Evolutionary conservation across 164 flowering plant species (phyloP).

Genomic region (Annona squamosa): DNA sequence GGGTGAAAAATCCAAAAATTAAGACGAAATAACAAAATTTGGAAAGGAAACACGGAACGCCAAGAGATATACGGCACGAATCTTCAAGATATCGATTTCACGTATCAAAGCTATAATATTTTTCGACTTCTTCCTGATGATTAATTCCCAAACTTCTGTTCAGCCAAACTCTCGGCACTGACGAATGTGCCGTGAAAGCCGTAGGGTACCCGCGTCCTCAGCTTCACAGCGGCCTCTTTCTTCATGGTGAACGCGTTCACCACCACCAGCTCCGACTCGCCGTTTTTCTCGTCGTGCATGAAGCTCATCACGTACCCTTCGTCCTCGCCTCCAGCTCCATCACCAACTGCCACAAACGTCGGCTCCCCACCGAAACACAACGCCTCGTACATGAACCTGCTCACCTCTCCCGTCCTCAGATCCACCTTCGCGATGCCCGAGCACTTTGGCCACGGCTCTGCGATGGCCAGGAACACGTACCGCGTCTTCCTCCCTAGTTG

Average conservation of each 20-base stretch:
- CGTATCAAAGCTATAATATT: too few species aligned
- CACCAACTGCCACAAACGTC: slow-evolving; percentile 15
- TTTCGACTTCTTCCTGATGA: too few species aligned
- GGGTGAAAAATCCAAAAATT: too few species aligned
- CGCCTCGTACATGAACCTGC: slow-evolving; percentile 29
- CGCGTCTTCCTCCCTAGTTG: slow-evolving; percentile 34
- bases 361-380: slow-evolving; percentile 45
- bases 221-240: slow-evolving; percentile 51
- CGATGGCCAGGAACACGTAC: slow-evolving; percentile 43
- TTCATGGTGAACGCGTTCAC: slow-evolving; percentile 51
- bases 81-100: too few species aligned
- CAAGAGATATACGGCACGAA: too few species aligned
- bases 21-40: too few species aligned
- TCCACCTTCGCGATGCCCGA: slow-evolving; percentile 54
- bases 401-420: slow-evolving; percentile 27
- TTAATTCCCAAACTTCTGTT: neutral
- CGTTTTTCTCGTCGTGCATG: slow-evolving; percentile 32
- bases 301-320: slow-evolving; percentile 38
- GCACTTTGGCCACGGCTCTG: slow-evolving; percentile 59
- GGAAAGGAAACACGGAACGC: too few species aligned
- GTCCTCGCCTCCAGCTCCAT: slow-evolving; percentile 20
- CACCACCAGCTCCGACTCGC: slow-evolving; percentile 60
- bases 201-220: slow-evolving; percentile 84
- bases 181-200: slow-evolving; percentile 79
- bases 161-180: neutral